phyloP scores from a whole-genome alignment of 805 yeast species.

The Saturnispora sanitii region DNA sequence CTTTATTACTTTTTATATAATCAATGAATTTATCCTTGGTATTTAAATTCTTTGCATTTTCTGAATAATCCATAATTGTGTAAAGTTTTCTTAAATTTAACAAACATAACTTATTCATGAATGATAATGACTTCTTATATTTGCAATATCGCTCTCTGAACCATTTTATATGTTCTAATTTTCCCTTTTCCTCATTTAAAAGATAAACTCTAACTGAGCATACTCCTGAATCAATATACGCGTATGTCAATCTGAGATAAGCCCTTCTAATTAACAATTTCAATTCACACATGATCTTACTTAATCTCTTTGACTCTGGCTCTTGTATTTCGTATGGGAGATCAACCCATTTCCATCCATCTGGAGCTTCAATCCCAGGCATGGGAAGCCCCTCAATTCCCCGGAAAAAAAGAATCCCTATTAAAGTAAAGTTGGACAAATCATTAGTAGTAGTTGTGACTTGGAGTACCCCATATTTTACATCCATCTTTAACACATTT shows the following conservation, averaged over 20 bases:
- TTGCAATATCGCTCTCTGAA: conserved; percentile 28
- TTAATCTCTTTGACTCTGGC: conserved; percentile 3
- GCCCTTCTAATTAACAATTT: conserved; percentile 34
- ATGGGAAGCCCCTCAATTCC: conserved; percentile 33
- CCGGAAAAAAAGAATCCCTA: conserved; percentile 40
- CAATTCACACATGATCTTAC: conserved; percentile 28
- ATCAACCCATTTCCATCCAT: conserved; percentile 50
- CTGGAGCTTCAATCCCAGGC: conserved; percentile 28
- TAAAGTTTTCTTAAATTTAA: conserved; percentile 30
- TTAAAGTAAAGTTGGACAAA: conserved; percentile 30
- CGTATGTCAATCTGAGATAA: conserved; percentile 37
- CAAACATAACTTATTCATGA: conserved; percentile 29
- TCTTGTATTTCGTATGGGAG: conserved; percentile 27
- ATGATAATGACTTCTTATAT: conserved; percentile 25
- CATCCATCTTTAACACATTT: not conserved
- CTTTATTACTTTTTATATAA: not conserved
- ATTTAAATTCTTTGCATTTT: conserved; percentile 28
- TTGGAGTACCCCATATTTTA: not conserved
- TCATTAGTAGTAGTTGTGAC: conserved; percentile 28
- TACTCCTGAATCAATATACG: conserved; percentile 15
- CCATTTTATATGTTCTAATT: conserved; percentile 24
- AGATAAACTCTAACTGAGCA: conserved; percentile 36
- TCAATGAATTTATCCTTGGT: conserved; percentile 7
- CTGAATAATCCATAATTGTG: conserved; percentile 34
- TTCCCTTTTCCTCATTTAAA: conserved; percentile 36